Evolutionary conservation across 2,329 filamentous ascomycete species (phyloP), one percentile per base, ranked within the genome.

Genomic region (Colletotrichum cordylinicola): DNA sequence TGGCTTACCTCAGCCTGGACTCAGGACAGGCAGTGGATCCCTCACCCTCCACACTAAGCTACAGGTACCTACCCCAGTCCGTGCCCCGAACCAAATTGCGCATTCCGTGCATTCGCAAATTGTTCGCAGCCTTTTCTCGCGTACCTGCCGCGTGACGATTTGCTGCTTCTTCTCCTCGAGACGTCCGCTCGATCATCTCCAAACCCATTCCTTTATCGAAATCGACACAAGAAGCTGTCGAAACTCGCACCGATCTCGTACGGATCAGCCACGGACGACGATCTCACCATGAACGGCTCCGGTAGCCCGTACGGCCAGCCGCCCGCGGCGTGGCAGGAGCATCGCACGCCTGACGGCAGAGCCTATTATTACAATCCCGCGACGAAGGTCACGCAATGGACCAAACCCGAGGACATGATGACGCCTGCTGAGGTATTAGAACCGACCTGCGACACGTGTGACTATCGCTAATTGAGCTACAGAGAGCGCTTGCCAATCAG

Each of bases 311-410:
- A 83, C 78, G 86, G 87, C 80, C 87, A 90, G 82, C 87, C 90
- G 68, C 67, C 74, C 39, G 85, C 88, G 72, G 83, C 91, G 58
- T 98, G 96, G 96, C 93, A 95, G 84, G 94, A 97, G 84, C 93
- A 95, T 79, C 93, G 93, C 80, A 95, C 94, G 79, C 87, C 93
- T 4, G 96, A 98, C 82, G 96, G 96, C 78, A 92, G 95, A 79
- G 89, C 92, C 62, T 99, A 99, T 85, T 99, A 98, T 84, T 98
- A 96, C 88, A 98, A 99, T 83, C 87, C 92, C 15, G 86, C 92
- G 77, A 98, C 96, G 18, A 98, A 98, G 83, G 91, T 90, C 78
- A 98, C 97, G 37, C 94, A 96, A 90, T 99, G 97, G 97, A 93
- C 93, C 55, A 98, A 98, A 87, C 98, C 97, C 6, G 91, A 94